These are phyloP conservation scores for Kluyveromyces sp. DNA, from an alignment of 1,139 yeast species.

Conservation along the genomic window DNA sequence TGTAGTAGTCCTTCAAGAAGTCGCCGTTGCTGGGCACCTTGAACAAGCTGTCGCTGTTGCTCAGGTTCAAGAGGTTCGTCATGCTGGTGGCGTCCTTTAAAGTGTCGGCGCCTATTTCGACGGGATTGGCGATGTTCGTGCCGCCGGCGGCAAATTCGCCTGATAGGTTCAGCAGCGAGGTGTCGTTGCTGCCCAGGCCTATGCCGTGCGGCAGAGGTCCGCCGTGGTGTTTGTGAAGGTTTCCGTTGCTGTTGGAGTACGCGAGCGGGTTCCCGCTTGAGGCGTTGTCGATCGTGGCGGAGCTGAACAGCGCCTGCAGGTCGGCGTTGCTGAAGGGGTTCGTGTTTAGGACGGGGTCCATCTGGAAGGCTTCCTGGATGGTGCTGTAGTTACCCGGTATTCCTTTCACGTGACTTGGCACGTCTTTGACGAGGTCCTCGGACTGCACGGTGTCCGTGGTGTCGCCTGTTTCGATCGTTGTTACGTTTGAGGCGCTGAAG, in stretches of 20 bases:
- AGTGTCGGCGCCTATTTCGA: constrained; percentile 1
- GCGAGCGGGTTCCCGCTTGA: not conserved
- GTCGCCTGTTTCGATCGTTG: constrained; percentile 1
- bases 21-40: constrained; percentile 25
- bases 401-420: constrained; percentile 7
- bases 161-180: constrained; percentile 9
- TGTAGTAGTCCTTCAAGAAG: constrained; percentile 19
- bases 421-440: constrained; percentile 5
- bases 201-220: not conserved
- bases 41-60: constrained; percentile 19
- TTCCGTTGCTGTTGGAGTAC: not conserved
- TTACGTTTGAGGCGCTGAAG: not conserved
- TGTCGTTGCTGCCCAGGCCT: constrained; percentile 5
- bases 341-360: constrained; percentile 22
- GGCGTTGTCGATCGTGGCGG: constrained; percentile 7
- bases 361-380: constrained; percentile 28
- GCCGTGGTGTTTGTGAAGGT: not conserved
- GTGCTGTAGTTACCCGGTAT: constrained; percentile 4
- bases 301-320: constrained; percentile 20
- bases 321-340: constrained; percentile 25
- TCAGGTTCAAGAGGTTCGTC: constrained; percentile 5
- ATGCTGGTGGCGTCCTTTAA: constrained; percentile 2
- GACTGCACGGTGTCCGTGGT: constrained; percentile 5
- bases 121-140: not conserved
- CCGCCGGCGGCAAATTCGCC: constrained; percentile 2